Conservation (phyloP, 768 basidiomycete genomes). For the Mrakia gelida region DNA sequence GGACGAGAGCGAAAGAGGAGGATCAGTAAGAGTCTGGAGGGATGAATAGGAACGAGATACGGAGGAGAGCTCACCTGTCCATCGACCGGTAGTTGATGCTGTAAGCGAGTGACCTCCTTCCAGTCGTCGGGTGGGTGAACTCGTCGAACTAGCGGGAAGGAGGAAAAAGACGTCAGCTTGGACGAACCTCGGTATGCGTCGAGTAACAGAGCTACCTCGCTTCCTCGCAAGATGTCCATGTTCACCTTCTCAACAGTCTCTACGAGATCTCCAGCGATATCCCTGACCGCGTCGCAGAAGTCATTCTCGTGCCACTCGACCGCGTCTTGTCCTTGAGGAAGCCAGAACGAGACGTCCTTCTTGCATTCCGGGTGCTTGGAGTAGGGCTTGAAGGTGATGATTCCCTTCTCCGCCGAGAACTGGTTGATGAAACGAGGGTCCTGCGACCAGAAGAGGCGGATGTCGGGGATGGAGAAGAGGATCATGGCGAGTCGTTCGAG, state of each 20-base stretch:
- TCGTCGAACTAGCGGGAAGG: constrained; percentile 67
- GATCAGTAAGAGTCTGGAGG: not conserved
- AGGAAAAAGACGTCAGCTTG: not conserved
- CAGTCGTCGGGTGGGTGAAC: constrained; percentile 84
- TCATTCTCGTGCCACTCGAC: constrained; percentile 68
- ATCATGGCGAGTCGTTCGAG: constrained; percentile 98
- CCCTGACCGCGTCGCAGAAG: constrained; percentile 90
- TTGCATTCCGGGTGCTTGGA: constrained; percentile 88
- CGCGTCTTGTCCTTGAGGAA: constrained; percentile 45
- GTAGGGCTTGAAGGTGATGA: constrained; percentile 81
- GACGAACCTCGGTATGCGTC: no score
- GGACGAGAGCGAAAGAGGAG: not conserved
- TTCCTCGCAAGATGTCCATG: not conserved
- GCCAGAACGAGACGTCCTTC: constrained; percentile 96
- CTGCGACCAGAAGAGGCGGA: constrained; percentile 92
- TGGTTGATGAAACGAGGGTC: constrained; percentile 84
- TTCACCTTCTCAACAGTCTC: constrained; percentile 82
- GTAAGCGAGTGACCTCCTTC: constrained; percentile 74
- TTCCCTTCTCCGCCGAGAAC: constrained; percentile 58
- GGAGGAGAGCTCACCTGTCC: constrained; percentile 64
- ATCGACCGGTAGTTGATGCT: constrained; percentile 92
- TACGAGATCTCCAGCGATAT: constrained; percentile 84
- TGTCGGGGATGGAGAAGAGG: constrained; percentile 92
- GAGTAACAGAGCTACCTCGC: not conserved
- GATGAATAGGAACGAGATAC: not conserved